Percentiles rank a stretch among this genome's conserved stretches.
These are phyloP conservation scores for Teunomyces gatunensis DNA, from an alignment of 805 yeast species.

Conservation along the genomic window DNA sequence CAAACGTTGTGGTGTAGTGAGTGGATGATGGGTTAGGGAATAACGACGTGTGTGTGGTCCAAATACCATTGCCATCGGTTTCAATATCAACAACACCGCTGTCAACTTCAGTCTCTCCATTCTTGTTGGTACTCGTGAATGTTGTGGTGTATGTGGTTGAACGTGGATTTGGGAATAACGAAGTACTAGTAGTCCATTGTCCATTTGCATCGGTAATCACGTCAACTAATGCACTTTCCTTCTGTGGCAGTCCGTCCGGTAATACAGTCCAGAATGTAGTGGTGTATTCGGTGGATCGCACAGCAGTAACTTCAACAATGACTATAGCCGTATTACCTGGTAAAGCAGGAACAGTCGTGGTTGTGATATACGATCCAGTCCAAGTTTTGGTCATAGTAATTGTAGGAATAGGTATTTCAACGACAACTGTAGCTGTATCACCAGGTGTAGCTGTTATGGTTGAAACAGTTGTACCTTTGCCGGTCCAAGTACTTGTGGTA, in stretches of 20 bases:
- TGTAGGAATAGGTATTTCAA: constrained; percentile 16
- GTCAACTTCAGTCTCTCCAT: not conserved
- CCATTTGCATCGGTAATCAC: constrained; percentile 10
- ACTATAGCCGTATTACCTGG: constrained; percentile 11
- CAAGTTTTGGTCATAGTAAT: constrained; percentile 7
- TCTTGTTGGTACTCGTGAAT: constrained; percentile 8
- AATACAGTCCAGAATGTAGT: constrained; percentile 11
- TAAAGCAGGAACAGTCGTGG: constrained; percentile 1
- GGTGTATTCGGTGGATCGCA: constrained; percentile 14
- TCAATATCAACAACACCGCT: not conserved
- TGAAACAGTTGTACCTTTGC: constrained; percentile 9
- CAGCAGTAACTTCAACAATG: constrained; percentile 11
- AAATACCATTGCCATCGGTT: not conserved
- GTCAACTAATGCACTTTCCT: constrained; percentile 9
- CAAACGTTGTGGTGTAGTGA: too few relatives aligned
- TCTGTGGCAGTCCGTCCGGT: constrained; percentile 6
- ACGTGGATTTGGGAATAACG: not conserved
- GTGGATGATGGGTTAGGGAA: too few relatives aligned
- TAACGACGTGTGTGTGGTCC: too few relatives aligned
- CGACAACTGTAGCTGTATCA: constrained; percentile 22
- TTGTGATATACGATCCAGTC: constrained; percentile 5
- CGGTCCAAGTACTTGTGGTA: constrained; percentile 11
- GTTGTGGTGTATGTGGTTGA: constrained; percentile 6
- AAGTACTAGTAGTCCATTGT: not conserved
- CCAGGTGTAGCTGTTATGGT: constrained; percentile 13